phyloP scores from a whole-genome alignment of 2,329 filamentous ascomycete genomes.

The Talaromyces sp. region DNA sequence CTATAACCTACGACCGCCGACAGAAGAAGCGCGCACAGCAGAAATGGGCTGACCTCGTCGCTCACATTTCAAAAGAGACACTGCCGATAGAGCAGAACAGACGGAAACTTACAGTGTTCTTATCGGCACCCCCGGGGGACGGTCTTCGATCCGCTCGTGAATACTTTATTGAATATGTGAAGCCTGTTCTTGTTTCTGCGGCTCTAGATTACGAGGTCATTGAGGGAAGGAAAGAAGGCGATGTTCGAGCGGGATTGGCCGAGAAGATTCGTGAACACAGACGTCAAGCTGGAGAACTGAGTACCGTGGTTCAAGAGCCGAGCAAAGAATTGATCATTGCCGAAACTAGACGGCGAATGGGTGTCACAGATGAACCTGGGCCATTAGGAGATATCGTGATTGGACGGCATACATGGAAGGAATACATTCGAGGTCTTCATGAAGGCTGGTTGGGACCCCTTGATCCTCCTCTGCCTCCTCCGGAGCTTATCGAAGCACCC shows the following conservation, averaged over 20 bases:
- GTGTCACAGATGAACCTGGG: slow-evolving; percentile 68
- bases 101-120: slow-evolving; percentile 78
- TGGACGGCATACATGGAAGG: slow-evolving; percentile 93
- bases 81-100: slow-evolving; percentile 71
- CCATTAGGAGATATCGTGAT: slow-evolving; percentile 81
- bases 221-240: slow-evolving; percentile 87
- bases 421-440: slow-evolving; percentile 88
- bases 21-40: slow-evolving; percentile 81
- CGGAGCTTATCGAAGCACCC: slow-evolving; percentile 13
- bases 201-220: slow-evolving; percentile 95
- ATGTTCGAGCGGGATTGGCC: slow-evolving; percentile 80
- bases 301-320: slow-evolving; percentile 37
- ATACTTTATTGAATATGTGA: slow-evolving; percentile 93
- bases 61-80: slow-evolving; percentile 75
- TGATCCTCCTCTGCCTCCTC: slow-evolving; percentile 41
- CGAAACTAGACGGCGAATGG: slow-evolving; percentile 61
- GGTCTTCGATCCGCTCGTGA: slow-evolving; percentile 80
- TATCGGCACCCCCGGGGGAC: slow-evolving; percentile 83
- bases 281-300: slow-evolving; percentile 58
- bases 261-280: slow-evolving; percentile 72
- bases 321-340: slow-evolving; percentile 61
- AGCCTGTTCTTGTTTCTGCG: slow-evolving; percentile 83
- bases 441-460: slow-evolving; percentile 94
- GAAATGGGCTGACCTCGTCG: slow-evolving; percentile 82
- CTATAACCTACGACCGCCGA: slow-evolving; percentile 86